Evolutionary conservation across 805 yeast species (phyloP), one percentile per base, ranked within the genome.

Genomic region (Sugiyamaella qingdaonensis): DNA sequence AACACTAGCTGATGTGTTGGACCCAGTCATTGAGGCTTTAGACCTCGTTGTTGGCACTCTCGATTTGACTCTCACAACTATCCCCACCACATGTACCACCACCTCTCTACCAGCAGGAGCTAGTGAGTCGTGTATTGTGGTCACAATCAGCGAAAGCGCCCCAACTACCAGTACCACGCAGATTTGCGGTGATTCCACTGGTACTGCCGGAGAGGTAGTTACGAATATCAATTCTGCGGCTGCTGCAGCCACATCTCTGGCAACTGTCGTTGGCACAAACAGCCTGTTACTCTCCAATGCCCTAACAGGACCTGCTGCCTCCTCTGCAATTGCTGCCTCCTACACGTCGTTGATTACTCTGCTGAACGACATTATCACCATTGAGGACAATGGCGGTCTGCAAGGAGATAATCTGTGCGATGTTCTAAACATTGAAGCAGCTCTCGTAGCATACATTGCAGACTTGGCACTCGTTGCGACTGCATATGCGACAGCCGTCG

Each of bases 141-240:
- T 27, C 18, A 44, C 47, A n/a, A 11, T 44, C 14, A 16, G 33
- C 13, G 21, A 21, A 18, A 2, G 9, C n/a, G 24, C 35, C 4
- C 31, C 47, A 10, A 27, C 47, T 18, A 13, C 34, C 34, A 27
- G 34, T 19, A 19, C 34, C 4, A 3, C 47, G 16, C 34, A 19
- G 19, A 44, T 21, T 10, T 44, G 47, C 24, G 47, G 34, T 18
- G 47, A 27, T 44, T 44, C 47, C 47, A 44, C 47, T 13, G 47
- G 47, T 5, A 44, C 34, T 14, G 47, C 47, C 18, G 47, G 47
- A n/a, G 9, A 19, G 19, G 47, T 44, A 36, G 47, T 44, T 14
- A 7, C 33, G 4, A 44, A 44, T 21, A 44, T 44, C 47, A 44
- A 44, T 10, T 44, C 47, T 14, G 47, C 47, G 16, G 34, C 34